These are phyloP conservation scores for Vitis hybrid DNA, from an alignment of 177 flowering plant genomes.

Conservation along the genomic window DNA sequence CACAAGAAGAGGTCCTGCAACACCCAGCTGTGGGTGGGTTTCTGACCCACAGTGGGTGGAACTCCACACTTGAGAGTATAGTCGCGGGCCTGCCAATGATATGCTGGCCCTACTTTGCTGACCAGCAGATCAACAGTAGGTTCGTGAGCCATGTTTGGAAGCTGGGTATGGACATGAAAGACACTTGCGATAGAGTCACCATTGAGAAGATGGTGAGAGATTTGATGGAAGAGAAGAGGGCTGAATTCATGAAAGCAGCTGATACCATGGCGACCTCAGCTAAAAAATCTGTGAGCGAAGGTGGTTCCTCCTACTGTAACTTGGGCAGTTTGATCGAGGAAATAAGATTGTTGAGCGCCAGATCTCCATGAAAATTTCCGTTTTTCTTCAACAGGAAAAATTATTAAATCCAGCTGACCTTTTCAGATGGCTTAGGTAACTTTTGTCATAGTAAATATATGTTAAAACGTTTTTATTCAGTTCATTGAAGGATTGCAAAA, in stretches of 20 bases:
- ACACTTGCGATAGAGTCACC: conserved; percentile 3
- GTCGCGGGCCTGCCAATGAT: conserved; percentile 35
- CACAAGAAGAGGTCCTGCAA: conserved; percentile 34
- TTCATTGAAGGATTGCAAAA: too few species aligned
- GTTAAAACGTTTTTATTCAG: too few species aligned
- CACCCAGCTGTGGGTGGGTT: conserved; percentile 40
- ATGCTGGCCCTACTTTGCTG: conserved; percentile 33
- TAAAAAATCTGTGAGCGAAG: conserved; percentile 5
- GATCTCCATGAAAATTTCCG: too few species aligned
- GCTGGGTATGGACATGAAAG: conserved; percentile 20
- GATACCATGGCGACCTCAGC: conserved; percentile 10
- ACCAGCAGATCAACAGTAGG: conserved; percentile 24
- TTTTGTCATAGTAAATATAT: too few species aligned
- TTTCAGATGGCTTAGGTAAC: too few species aligned
- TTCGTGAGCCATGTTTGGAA: conserved; percentile 23
- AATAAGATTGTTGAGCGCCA: background rate
- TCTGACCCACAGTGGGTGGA: conserved; percentile 41
- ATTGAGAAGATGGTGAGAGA: conserved; percentile 17
- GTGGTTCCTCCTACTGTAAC: conserved; percentile 16
- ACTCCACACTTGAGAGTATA: conserved; percentile 32
- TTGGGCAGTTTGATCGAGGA: conserved; percentile 16
- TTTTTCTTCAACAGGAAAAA: too few species aligned
- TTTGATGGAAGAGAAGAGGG: conserved; percentile 18
- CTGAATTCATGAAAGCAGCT: conserved; percentile 6
- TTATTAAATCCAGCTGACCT: too few species aligned